phyloP scores from a whole-genome alignment of 352 stramenopile species.

The Globisporangium recalcitrans region DNA sequence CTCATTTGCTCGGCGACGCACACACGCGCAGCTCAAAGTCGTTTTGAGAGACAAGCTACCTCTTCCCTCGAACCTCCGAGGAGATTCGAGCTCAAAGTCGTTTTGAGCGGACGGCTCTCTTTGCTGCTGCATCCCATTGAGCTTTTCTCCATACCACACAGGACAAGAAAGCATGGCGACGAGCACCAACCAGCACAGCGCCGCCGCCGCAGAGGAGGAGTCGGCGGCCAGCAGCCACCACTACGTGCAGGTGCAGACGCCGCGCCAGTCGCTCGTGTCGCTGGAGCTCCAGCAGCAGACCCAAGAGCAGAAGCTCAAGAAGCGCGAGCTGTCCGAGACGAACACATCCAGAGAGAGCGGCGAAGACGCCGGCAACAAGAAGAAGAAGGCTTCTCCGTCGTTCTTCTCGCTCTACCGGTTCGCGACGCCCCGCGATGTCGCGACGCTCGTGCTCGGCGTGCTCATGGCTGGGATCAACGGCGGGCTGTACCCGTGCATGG shows the following conservation, averaged over 20 bases:
- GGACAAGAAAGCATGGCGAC: neutral
- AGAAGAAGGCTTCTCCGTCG: constrained; percentile 6
- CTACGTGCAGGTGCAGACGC: constrained; percentile 6
- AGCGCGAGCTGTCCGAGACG: neutral
- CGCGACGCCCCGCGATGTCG: constrained; percentile 19
- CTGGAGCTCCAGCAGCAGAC: neutral
- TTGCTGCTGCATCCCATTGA: too few relatives aligned
- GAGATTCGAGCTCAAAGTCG: too few relatives aligned
- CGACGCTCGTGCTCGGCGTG: constrained; percentile 18
- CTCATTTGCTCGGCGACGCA: neutral
- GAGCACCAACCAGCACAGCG: neutral
- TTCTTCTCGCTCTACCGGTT: constrained; percentile 28
- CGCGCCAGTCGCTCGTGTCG: constrained; percentile 1
- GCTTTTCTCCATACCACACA: too few relatives aligned
- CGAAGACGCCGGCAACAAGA: neutral
- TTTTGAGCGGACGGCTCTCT: too few relatives aligned
- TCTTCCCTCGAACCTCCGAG: too few relatives aligned
- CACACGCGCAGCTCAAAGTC: neutral
- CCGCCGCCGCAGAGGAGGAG: neutral
- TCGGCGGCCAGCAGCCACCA: neutral
- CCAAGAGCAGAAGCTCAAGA: neutral
- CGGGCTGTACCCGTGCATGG: constrained; percentile 27
- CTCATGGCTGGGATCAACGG: constrained; percentile 25
- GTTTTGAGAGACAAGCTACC: too few relatives aligned
- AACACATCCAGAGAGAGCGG: neutral